Base-by-base conservation (phyloP, 805 yeast genomes). In the Kodamaea sagamina region DNA sequence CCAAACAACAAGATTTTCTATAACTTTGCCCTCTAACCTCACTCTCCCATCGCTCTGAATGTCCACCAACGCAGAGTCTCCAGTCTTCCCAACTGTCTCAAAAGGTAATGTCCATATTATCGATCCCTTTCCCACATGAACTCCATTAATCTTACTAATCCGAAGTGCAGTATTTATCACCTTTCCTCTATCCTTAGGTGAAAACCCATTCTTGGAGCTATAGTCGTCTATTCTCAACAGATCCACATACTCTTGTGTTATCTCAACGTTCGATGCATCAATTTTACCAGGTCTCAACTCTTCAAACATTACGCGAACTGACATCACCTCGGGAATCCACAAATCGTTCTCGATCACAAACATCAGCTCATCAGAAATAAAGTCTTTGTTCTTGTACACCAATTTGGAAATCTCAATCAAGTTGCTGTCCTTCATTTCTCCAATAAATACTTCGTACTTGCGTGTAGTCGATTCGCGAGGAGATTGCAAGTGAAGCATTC, bases 271-370 rank as follows among this genome's bases (percentile, higher is more conserved):
- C 16, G 45, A 45, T 0, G 60, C 38, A 48, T 81, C 84, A 11
- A 78, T 46, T 1, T 55, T 43, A 0, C 75, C 76, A 1, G 62
- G 52, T 6, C 43, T 46, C 15, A 81, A 46, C 16, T 63, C 60
- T 57, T 84, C 89, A 26, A 82, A 43, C 4, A 59, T 55, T 11
- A 80, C 31, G 32, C 81, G 61, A 4, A 76, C 48, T 2, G 81
- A 73, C 7, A 61, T 57, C 2, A 79, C 48, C 10, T 58, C 54
- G 1, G 69, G 70, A 27, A 77, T 48, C 67, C 71, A 74, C 25
- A 68, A 43, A 54, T 72, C 72, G 38, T 59, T 21, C 34, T 42
- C 47, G 40, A 51, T 29, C 31, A 46, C 11, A 49, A 28, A 15
- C 4, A 39, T 19, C 6, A 40, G 32, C 4, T 36, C 28, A n/a